phyloP scores from a whole-genome alignment of 345 rosid genomes.

The Salix dunnii region DNA sequence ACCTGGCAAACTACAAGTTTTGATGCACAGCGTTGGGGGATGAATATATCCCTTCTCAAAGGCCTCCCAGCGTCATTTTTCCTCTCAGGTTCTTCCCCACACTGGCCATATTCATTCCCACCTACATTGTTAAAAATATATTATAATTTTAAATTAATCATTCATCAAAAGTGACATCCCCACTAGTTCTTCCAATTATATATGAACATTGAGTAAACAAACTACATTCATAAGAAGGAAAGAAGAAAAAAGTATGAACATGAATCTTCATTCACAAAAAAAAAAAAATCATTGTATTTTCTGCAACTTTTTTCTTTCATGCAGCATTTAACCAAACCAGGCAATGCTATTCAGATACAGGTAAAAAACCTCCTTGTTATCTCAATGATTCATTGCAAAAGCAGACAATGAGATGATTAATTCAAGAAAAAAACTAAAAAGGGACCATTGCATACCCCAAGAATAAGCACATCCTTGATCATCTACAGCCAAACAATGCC shows the following conservation, averaged over 20 bases:
- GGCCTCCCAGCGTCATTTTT: conserved; percentile 82
- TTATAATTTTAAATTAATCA: conserved; percentile 8
- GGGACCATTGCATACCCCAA: conserved; percentile 58
- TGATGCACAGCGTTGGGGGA: conserved; percentile 94
- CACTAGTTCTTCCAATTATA: background rate
- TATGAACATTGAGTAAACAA: background rate
- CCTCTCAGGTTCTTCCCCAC: conserved; percentile 92
- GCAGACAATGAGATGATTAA: background rate
- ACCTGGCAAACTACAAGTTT: conserved; percentile 92
- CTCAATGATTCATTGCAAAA: background rate
- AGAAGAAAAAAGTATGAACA: background rate
- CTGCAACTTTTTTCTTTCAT: background rate
- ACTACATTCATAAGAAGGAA: background rate
- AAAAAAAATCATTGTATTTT: background rate
- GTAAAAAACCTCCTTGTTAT: background rate
- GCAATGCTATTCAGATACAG: background rate
- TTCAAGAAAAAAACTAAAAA: background rate
- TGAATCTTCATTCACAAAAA: background rate
- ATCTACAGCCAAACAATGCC: conserved; percentile 99
- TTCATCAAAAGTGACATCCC: background rate
- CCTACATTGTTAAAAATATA: conserved; percentile 39
- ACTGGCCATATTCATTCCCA: conserved; percentile 98
- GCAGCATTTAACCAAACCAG: background rate
- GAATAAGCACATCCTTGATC: conserved; percentile 96
- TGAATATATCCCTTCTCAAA: conserved; percentile 80